Percentiles rank a stretch among this genome's conserved stretches.
phyloP scores from a whole-genome alignment of 352 stramenopile genomes.

The Phytophthora europaea region DNA sequence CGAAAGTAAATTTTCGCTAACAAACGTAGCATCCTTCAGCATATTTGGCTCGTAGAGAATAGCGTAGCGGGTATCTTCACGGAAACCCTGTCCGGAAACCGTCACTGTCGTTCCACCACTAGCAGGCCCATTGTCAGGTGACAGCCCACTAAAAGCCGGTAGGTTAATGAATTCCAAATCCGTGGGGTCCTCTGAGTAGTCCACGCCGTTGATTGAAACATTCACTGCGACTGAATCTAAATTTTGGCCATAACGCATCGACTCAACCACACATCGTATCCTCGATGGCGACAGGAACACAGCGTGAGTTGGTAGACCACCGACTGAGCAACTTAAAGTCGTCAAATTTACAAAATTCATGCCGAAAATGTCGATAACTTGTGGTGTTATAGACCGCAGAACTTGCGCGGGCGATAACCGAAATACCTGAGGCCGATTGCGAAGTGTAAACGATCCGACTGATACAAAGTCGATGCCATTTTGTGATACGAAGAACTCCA shows the following conservation, averaged over 20 bases:
- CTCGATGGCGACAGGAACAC: constrained; percentile 38
- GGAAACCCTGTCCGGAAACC: constrained; percentile 35
- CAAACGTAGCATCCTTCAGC: constrained; percentile 17
- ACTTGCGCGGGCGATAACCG: constrained; percentile 29
- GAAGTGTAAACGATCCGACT: constrained; percentile 24
- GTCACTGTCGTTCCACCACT: constrained; percentile 34
- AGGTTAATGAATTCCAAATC: constrained; percentile 18
- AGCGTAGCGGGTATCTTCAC: constrained; percentile 29
- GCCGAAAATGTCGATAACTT: constrained; percentile 44
- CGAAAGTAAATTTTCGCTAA: constrained; percentile 27
- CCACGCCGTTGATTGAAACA: constrained; percentile 45
- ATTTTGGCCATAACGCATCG: constrained; percentile 14
- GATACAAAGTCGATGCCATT: constrained; percentile 31
- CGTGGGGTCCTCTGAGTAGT: constrained; percentile 25
- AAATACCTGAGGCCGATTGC: constrained; percentile 31
- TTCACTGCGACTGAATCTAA: constrained; percentile 20
- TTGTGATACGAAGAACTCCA: constrained; percentile 38
- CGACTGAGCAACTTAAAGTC: constrained; percentile 32
- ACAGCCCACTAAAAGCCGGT: constrained; percentile 19
- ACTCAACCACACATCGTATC: constrained; percentile 39
- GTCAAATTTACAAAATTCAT: constrained; percentile 41
- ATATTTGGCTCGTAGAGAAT: constrained; percentile 14
- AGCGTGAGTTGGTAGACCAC: neutral
- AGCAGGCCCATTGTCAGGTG: constrained; percentile 32
- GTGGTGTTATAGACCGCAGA: constrained; percentile 18